Evolutionary conservation across 23 red algal species (phyloP).

Genomic region (Gracilaria caudata): DNA sequence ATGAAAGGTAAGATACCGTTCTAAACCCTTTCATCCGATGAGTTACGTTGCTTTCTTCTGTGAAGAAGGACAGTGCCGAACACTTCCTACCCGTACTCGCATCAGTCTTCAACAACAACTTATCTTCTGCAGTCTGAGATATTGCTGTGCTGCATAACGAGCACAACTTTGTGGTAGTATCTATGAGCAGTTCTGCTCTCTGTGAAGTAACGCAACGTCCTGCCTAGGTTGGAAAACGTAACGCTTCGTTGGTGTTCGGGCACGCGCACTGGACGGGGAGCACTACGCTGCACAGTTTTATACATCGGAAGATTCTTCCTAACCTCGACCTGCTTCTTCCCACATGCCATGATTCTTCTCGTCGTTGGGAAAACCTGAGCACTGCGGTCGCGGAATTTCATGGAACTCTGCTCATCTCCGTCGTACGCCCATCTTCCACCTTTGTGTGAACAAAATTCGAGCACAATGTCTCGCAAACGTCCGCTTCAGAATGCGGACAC

Average conservation of each 20-base stretch:
- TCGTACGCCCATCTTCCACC: neutral
- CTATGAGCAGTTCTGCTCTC: too few relatives aligned
- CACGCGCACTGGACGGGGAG: neutral
- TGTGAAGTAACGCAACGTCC: too few relatives aligned
- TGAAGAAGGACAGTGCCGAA: too few relatives aligned
- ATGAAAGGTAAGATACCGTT: neutral
- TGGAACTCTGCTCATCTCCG: constrained; percentile 7
- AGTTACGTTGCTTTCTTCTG: too few relatives aligned
- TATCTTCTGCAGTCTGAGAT: too few relatives aligned
- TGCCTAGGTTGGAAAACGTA: too few relatives aligned
- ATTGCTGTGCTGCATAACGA: too few relatives aligned
- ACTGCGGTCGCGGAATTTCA: neutral
- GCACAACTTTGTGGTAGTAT: too few relatives aligned
- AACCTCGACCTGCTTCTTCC: neutral
- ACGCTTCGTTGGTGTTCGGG: neutral
- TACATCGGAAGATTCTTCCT: too few relatives aligned
- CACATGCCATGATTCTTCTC: neutral
- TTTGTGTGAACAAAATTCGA: neutral
- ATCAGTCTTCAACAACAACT: too few relatives aligned
- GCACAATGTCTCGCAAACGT: constrained; percentile 53
- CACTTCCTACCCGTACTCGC: too few relatives aligned
- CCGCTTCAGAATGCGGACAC: constrained; percentile 5
- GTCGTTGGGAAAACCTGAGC: neutral
- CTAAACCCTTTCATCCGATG: too few relatives aligned
- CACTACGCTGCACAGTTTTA: neutral